Evolutionary conservation across 768 basidiomycete species (phyloP), one percentile per base, ranked within the genome.

Genomic region (Rhizopogon rudus): DNA sequence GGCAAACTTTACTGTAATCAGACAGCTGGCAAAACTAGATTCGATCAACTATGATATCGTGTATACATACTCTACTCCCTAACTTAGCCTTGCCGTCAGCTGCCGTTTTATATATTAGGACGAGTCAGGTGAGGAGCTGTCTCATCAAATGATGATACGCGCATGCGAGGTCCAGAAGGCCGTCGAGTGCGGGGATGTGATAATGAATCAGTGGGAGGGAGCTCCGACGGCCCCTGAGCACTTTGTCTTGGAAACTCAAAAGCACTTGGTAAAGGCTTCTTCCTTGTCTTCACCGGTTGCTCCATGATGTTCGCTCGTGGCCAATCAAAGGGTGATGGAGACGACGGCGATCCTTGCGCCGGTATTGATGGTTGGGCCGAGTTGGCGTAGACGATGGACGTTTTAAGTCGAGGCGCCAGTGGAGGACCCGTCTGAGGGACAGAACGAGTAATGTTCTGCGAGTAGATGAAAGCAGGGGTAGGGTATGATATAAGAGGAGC

Each of bases 261-360:
- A 2, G 63, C 50, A 10, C 57, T 63, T 5, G 64, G 51, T 16
- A 57, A 60, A 5, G 56, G 12, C 44, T 42, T 60, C 46, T 53
- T 52, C 41, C 43, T 66, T 20, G 12, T 31, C 25, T 55, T 63
- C 53, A 57, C 54, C 48, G 72, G 65, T 25, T 57, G 57, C 44
- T 63, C 58, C 66, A 70, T 63, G 40, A 64, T 42, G 58, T 83
- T 75, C 10, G 63, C 60, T 20, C 78, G 76, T 39, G 82, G 84
- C 83, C 84, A 84, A 35, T 79, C 79, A 1, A 84, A 66, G 3
- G 78, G 79, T 28, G 77, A 70, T 31, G 80, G 76, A 13, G 73
- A 70, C 13, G 72, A 66, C 6, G 52, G 53, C 20, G 51, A 60
- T 56, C 45, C 58, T 53, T 54, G 54, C 52, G 40, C 20, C 44